These are phyloP conservation scores for Saksenaea vasiformis DNA, from an alignment of 371 early-diverging fungal species.

Conservation along the genomic window DNA sequence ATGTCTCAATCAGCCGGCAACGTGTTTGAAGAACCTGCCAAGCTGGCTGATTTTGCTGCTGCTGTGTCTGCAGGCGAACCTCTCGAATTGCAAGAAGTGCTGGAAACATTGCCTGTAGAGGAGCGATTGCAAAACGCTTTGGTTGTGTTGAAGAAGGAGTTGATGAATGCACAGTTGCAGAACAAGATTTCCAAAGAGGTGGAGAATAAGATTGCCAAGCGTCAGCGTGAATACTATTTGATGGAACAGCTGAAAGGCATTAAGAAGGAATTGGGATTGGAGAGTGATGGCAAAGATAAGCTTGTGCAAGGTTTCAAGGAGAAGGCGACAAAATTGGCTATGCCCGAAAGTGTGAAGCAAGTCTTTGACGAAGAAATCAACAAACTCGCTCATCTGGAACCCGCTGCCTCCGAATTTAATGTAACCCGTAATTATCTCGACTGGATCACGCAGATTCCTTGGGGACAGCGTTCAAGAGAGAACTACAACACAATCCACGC, in stretches of 20 bases:
- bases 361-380: constrained; percentile 97
- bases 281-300: constrained; percentile 97
- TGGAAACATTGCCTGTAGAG: constrained; percentile 86
- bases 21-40: constrained; percentile 93
- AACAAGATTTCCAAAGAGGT: constrained; percentile 95
- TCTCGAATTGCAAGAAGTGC: constrained; percentile 88
- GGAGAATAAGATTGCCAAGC: constrained; percentile 92
- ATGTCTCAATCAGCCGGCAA: constrained; percentile 95
- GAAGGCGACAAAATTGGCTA: constrained; percentile 75
- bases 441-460: constrained; percentile 96
- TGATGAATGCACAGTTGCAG: constrained; percentile 95
- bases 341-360: constrained; percentile 90
- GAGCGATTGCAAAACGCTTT: constrained; percentile 92
- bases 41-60: constrained; percentile 95
- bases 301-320: constrained; percentile 91
- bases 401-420: constrained; percentile 96
- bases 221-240: constrained; percentile 95
- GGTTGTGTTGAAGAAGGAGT: constrained; percentile 92
- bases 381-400: constrained; percentile 92
- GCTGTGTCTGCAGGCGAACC: constrained; percentile 92
- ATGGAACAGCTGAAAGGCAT: constrained; percentile 99
- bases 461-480: constrained; percentile 89
- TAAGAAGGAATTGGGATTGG: constrained; percentile 96
- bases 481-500: constrained; percentile 90
- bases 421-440: constrained; percentile 97